Conservation (phyloP, 1,139 yeast species). For the Suhomyces ambrosiae region DNA sequence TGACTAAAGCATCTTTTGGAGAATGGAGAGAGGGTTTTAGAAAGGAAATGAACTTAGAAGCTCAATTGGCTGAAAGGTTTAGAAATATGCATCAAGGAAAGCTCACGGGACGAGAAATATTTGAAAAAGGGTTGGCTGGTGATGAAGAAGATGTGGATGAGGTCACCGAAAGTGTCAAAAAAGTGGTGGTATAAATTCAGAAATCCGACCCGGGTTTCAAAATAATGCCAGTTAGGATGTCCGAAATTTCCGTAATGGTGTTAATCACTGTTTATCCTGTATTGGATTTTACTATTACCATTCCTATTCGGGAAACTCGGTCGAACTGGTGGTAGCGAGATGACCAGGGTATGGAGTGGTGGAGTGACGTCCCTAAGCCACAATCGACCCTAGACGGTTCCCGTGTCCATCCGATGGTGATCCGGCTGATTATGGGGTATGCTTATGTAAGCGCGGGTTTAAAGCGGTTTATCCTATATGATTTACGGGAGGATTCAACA, state of each 20-base stretch:
- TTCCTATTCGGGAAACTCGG: neutral
- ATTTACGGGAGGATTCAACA: too few relatives aligned
- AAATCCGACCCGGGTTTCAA: too few relatives aligned
- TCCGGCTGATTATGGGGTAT: too few relatives aligned
- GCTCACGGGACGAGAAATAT: conserved; percentile 84
- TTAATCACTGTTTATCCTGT: neutral
- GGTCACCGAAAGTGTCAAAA: conserved; percentile 25
- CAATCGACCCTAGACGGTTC: too few relatives aligned
- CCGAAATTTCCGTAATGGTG: neutral
- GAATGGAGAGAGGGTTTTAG: conserved; percentile 73
- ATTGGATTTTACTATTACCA: neutral
- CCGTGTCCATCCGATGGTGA: too few relatives aligned
- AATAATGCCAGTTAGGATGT: neutral
- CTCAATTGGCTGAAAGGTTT: conserved; percentile 53
- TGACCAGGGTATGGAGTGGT: neutral
- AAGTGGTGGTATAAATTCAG: conserved; percentile 16
- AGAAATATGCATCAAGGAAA: conserved; percentile 68
- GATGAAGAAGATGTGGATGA: conserved; percentile 33
- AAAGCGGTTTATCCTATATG: too few relatives aligned
- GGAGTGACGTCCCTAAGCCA: neutral
- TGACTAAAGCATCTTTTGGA: conserved; percentile 69
- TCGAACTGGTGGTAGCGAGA: neutral
- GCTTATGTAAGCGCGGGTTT: neutral
- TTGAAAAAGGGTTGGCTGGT: conserved; percentile 79
- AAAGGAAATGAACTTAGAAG: conserved; percentile 56